Conservation (phyloP, 768 basidiomycete genomes). For the Calocybe cyanea region DNA sequence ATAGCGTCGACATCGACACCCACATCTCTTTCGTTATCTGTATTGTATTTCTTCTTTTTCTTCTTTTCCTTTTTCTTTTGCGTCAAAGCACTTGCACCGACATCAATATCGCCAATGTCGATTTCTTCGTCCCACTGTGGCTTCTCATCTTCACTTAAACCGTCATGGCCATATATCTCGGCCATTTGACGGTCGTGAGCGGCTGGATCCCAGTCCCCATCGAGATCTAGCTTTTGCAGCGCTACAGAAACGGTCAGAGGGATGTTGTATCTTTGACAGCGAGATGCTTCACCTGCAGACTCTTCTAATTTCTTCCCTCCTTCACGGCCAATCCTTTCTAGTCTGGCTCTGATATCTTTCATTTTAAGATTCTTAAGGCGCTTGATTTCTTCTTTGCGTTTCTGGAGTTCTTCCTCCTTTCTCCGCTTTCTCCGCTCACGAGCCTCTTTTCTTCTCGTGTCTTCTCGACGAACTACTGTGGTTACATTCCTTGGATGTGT, state of each 20-base stretch:
- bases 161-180: conserved; percentile 59
- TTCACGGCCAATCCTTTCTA: conserved; percentile 69
- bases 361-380: conserved; percentile 81
- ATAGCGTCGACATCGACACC: conserved; percentile 60
- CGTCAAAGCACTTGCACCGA: conserved; percentile 31
- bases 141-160: conserved; percentile 43
- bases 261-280: neutral
- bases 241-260: conserved; percentile 31
- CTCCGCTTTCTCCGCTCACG: conserved; percentile 72
- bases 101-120: conserved; percentile 64
- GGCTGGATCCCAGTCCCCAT: conserved; percentile 90
- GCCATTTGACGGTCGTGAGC: conserved; percentile 84
- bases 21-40: conserved; percentile 34
- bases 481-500: conserved; percentile 74
- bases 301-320: conserved; percentile 54
- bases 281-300: conserved; percentile 25
- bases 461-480: conserved; percentile 63
- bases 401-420: conserved; percentile 71
- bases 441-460: conserved; percentile 81
- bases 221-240: conserved; percentile 72
- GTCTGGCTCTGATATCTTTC: conserved; percentile 72
- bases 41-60: conserved; percentile 41
- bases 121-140: conserved; percentile 93
- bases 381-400: conserved; percentile 77
- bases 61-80: conserved; percentile 60